Base-by-base conservation (phyloP, 805 yeast genomes). In the Torulaspora microellipsoides region DNA sequence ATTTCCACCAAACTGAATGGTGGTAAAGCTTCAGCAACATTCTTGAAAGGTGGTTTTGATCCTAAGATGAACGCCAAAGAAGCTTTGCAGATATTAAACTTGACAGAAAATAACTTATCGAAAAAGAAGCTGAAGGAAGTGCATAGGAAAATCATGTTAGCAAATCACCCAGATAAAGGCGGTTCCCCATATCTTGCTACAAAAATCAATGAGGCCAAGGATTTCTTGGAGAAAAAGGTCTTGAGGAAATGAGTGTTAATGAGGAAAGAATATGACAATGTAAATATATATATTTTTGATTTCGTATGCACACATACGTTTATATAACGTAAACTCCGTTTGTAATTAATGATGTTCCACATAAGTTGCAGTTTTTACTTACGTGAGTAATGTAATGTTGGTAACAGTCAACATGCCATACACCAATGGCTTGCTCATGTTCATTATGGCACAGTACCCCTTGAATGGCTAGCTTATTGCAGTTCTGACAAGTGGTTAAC, bases 101-200 rank as follows among this genome's bases (percentile, higher is more conserved):
- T 89, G 55, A 81, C 77, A 51, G 93, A 85, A 62, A 70, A 78
- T 30, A 79, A 75, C 15, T 66, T 81, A 58, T 72, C 77, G 33
- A 80, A 77, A 64, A 75, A 80, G 47, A 81, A 74, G 56, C 71
- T 89, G 57, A 90, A 87, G 63, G 95, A 87, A 51, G 81, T 80
- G 43, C 96, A 89, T 65, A 79, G 96, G 67, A 76, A 75, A 58
- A 81, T 88, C 60, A 89, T 89, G 96, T 69, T 88, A 70, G 80
- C 89, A 35, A 89, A 89, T 65, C 97, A 89, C 60, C 97, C 97
- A 13, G 97, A 89, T 69, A 85, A 84, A 64, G 97, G 97, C 36
- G 97, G 97, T 5, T 84, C 95, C 6, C 85, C 95, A 36, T 87
- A 78, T 59, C 64, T 89, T 65, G 96, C 96, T 38, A 84, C 95